Evolutionary conservation across 768 basidiomycete species (phyloP).

Genomic region (Amylocystis lapponica): DNA sequence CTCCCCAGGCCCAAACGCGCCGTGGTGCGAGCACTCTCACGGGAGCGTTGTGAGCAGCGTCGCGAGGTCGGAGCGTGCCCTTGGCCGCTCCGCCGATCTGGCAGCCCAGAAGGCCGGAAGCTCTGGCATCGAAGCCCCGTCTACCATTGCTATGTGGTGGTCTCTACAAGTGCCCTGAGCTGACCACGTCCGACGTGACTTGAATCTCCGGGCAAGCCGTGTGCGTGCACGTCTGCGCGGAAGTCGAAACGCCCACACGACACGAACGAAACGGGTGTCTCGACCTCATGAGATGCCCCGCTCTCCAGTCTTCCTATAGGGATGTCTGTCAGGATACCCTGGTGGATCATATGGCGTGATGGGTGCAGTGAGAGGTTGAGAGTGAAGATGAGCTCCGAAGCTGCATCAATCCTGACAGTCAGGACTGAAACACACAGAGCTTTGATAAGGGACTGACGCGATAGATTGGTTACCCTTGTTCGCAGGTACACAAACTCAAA

Average conservation of each 20-base stretch:
- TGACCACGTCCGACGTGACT: constrained; percentile 11
- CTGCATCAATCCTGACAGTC: constrained; percentile 29
- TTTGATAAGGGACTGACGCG: constrained; percentile 43
- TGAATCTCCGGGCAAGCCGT: constrained; percentile 11
- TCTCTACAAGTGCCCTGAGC: constrained; percentile 3
- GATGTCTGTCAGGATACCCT: constrained; percentile 59
- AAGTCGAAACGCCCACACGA: constrained; percentile 59
- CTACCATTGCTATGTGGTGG: not conserved
- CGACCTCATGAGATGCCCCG: constrained; percentile 46
- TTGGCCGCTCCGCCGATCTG: too few species aligned
- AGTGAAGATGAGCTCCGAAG: constrained; percentile 43
- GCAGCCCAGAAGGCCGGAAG: too few species aligned
- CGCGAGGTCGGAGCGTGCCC: too few species aligned
- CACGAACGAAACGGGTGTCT: constrained; percentile 66
- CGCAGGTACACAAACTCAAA: constrained; percentile 63
- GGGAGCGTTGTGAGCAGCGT: too few species aligned
- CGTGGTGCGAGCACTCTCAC: too few species aligned
- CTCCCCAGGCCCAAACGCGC: too few species aligned
- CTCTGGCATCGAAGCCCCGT: constrained; percentile 1
- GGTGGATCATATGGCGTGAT: constrained; percentile 58
- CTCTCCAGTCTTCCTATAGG: constrained; percentile 56
- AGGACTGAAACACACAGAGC: not conserved
- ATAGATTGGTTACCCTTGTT: constrained; percentile 55
- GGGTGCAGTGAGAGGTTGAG: constrained; percentile 54
- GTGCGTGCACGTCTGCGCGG: constrained; percentile 29